These are phyloP conservation scores for Penicillium paneum DNA, from an alignment of 2,329 filamentous ascomycete species.

Conservation along the genomic window DNA sequence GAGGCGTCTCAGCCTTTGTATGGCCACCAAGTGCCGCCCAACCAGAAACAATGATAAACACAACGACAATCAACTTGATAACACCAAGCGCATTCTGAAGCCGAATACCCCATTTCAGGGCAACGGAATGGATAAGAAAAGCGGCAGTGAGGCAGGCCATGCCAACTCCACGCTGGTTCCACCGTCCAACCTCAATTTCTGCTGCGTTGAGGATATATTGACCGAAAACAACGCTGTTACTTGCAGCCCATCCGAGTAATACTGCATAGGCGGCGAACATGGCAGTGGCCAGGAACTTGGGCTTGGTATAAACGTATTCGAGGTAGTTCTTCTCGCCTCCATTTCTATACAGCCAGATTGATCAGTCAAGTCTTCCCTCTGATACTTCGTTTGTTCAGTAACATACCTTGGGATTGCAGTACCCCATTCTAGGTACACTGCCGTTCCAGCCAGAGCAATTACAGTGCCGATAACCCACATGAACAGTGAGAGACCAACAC, in stretches of 20 bases:
- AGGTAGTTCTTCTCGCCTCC: conserved; percentile 56
- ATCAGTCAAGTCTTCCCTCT: background rate
- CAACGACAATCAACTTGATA: conserved; percentile 50
- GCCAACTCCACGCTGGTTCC: conserved; percentile 52
- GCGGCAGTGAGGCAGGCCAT: conserved; percentile 48
- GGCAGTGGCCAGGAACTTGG: conserved; percentile 53
- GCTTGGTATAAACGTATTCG: conserved; percentile 52
- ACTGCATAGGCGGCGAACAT: conserved; percentile 53
- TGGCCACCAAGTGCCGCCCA: conserved; percentile 42
- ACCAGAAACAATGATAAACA: conserved; percentile 46
- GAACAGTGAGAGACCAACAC: conserved; percentile 47
- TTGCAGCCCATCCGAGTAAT: conserved; percentile 51
- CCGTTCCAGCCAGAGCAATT: conserved; percentile 47
- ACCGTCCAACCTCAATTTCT: conserved; percentile 43
- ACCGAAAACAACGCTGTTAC: conserved; percentile 53
- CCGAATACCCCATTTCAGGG: conserved; percentile 48
- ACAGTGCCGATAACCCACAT: conserved; percentile 51
- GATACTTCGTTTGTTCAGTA: background rate
- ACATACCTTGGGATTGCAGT: conserved; percentile 47
- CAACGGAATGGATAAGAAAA: conserved; percentile 48
- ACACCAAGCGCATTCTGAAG: conserved; percentile 51
- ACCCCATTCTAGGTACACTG: conserved; percentile 50
- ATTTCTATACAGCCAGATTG: conserved; percentile 33
- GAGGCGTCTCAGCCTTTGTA: conserved; percentile 35
- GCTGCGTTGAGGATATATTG: conserved; percentile 51